These are phyloP conservation scores for Tetraselmis striata DNA, from an alignment of 139 green algal species.

Conservation along the genomic window DNA sequence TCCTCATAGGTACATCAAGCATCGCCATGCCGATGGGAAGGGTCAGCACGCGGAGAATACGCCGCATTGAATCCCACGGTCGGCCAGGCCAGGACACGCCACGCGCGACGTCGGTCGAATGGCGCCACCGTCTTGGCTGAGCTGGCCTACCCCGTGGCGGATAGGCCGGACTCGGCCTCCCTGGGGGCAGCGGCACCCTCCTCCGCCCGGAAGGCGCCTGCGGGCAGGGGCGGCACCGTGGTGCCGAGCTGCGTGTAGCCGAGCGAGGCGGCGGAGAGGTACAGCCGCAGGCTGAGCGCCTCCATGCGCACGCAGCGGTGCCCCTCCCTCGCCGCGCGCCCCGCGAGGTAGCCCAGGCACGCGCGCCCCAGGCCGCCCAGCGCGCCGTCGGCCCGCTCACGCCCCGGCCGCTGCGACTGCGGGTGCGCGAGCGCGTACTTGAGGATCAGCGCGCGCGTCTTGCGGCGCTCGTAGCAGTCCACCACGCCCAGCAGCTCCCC, in stretches of 20 bases:
- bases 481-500: background rate
- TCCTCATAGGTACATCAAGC: too few species aligned
- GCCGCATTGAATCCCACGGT: too few species aligned
- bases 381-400: background rate
- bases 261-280: background rate
- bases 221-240: background rate
- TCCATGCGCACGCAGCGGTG: background rate
- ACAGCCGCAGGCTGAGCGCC: background rate
- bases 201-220: background rate
- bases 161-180: too few species aligned
- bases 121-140: too few species aligned
- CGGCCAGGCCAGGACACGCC: too few species aligned
- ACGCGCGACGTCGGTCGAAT: too few species aligned
- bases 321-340: background rate
- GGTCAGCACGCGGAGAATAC: too few species aligned
- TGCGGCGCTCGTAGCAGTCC: background rate
- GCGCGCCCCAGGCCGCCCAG: background rate
- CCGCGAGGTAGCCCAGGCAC: background rate
- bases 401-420: background rate
- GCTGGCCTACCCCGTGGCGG: too few species aligned
- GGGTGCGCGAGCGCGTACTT: background rate
- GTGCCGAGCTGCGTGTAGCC: background rate
- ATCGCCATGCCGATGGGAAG: too few species aligned
- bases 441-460: background rate
- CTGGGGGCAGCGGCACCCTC: too few species aligned